These are phyloP conservation scores for Lanmaoa rubissima DNA, from an alignment of 768 basidiomycete genomes.

Conservation along the genomic window DNA sequence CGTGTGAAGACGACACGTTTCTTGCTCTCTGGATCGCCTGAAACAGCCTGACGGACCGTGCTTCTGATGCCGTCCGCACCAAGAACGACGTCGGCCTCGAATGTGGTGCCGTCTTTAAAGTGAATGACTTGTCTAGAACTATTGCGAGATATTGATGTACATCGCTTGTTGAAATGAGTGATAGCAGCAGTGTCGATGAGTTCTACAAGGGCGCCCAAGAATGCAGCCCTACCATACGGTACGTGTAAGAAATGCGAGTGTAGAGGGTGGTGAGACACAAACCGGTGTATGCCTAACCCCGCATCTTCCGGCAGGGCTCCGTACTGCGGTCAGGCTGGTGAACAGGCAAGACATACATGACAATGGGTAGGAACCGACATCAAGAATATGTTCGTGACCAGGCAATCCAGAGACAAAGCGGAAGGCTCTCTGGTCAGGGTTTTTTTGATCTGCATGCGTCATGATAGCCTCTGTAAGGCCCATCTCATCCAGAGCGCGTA, in stretches of 20 bases:
- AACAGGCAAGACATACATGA: not conserved
- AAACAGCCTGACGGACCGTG: slow-evolving; percentile 38
- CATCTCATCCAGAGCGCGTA: slow-evolving; percentile 43
- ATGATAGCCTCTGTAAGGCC: slow-evolving; percentile 45
- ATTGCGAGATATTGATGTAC: slow-evolving; percentile 33
- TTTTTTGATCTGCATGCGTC: slow-evolving; percentile 33
- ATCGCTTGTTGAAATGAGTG: slow-evolving; percentile 52
- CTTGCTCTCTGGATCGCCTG: slow-evolving; percentile 20
- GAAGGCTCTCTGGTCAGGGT: slow-evolving; percentile 35
- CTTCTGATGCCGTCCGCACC: slow-evolving; percentile 41
- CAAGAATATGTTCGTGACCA: slow-evolving; percentile 43
- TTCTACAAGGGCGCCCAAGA: slow-evolving; percentile 47
- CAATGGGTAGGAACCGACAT: slow-evolving; percentile 30
- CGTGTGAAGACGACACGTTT: slow-evolving; percentile 43
- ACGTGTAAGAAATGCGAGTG: not conserved
- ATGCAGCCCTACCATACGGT: slow-evolving; percentile 40
- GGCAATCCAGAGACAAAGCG: slow-evolving; percentile 42
- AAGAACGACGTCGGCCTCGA: slow-evolving; percentile 48
- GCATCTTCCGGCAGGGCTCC: slow-evolving; percentile 32
- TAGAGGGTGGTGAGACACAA: not conserved
- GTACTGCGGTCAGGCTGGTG: slow-evolving; percentile 28
- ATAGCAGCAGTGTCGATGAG: slow-evolving; percentile 39
- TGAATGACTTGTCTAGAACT: slow-evolving; percentile 34
- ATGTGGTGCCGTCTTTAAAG: slow-evolving; percentile 48
- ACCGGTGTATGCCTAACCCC: slow-evolving; percentile 49